Conservation (phyloP, 2,329 filamentous ascomycete genomes). For the Penicillium sp. region DNA sequence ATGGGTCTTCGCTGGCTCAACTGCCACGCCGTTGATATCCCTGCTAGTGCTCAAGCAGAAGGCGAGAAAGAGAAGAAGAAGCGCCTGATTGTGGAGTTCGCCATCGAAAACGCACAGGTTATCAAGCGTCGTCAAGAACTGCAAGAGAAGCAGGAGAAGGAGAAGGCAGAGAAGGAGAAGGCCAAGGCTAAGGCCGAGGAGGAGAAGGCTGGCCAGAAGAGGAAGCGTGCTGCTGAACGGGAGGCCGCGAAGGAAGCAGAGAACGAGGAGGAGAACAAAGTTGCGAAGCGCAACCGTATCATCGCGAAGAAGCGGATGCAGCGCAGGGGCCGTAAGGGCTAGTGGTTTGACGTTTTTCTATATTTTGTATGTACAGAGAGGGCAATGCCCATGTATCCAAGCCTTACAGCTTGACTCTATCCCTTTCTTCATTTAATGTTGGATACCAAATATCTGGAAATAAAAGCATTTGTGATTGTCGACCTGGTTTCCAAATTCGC, state of each 20-base stretch:
- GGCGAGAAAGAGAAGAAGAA: constrained; percentile 71
- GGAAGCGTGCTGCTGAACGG: constrained; percentile 38
- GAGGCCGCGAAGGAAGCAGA: constrained; percentile 34
- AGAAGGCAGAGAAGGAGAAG: constrained; percentile 20
- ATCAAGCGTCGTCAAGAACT: constrained; percentile 67
- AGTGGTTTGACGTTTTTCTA: constrained; percentile 18
- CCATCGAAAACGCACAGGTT: constrained; percentile 96
- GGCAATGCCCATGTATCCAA: background rate
- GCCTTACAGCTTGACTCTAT: background rate
- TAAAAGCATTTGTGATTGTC: constrained; percentile 19
- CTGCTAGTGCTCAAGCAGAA: constrained; percentile 32
- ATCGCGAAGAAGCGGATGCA: constrained; percentile 82
- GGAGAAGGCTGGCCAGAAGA: constrained; percentile 33
- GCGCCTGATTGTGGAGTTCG: constrained; percentile 91
- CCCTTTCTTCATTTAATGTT: background rate
- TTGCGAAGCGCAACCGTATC: constrained; percentile 69
- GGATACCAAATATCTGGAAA: constrained; percentile 10
- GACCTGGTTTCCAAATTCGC: background rate
- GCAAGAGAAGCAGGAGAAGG: constrained; percentile 25
- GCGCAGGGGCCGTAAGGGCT: constrained; percentile 62
- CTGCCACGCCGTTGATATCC: constrained; percentile 61
- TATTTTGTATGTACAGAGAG: constrained; percentile 18
- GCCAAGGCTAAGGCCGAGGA: constrained; percentile 22
- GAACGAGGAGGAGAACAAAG: constrained; percentile 52
- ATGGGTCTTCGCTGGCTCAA: constrained; percentile 96